Conservation (phyloP, 208 protist genomes). For the Trypanosoma melophagium region DNA sequence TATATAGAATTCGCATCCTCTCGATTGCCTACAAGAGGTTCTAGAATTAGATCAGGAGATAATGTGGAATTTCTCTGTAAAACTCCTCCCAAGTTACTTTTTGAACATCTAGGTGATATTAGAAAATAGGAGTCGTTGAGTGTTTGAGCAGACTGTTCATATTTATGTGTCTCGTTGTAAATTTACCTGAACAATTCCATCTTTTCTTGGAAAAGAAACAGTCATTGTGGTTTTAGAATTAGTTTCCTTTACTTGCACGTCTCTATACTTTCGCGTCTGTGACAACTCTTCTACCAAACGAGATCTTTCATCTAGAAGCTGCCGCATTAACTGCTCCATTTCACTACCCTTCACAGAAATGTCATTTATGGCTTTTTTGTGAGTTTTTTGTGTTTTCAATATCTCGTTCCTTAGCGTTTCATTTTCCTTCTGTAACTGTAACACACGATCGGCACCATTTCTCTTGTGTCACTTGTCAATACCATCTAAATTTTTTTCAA, state of each 20-base stretch:
- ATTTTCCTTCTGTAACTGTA: conserved; percentile 7
- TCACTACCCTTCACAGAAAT: conserved; percentile 13
- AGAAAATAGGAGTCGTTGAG: neutral
- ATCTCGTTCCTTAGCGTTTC: conserved; percentile 5
- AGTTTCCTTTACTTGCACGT: neutral
- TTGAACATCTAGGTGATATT: neutral
- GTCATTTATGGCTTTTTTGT: conserved; percentile 7
- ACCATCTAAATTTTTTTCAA: neutral
- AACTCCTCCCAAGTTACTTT: neutral
- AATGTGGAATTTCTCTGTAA: neutral
- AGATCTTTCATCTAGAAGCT: conserved; percentile 15
- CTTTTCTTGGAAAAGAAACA: neutral
- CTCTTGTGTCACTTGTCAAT: neutral
- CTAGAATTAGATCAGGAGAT: neutral
- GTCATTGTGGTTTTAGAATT: neutral
- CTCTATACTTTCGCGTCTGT: neutral
- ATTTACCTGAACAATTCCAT: neutral
- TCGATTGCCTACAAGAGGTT: neutral
- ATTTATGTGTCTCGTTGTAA: neutral
- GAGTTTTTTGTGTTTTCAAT: neutral
- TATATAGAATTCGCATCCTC: conserved; percentile 1
- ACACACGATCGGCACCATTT: neutral
- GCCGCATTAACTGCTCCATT: conserved; percentile 28
- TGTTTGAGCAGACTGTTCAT: conserved; percentile 1
- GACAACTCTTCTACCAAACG: conserved; percentile 10